Evolutionary conservation across 192 early-diverging fungal species (phyloP), one percentile per base, ranked within the genome.

Genomic region (Backusella australiensis): DNA sequence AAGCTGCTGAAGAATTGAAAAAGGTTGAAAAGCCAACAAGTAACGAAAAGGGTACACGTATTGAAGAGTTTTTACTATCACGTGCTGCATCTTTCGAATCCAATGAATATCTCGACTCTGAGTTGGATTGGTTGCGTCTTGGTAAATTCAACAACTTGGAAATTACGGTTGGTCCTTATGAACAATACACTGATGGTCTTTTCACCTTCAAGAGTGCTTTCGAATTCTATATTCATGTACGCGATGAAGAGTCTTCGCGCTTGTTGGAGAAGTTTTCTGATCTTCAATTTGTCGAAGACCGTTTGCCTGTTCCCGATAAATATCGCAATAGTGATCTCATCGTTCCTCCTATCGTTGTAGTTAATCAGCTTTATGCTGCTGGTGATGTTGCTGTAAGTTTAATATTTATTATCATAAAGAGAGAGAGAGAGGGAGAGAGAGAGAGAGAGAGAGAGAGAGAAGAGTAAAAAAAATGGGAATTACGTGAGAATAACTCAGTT

Each of bases 121-220:
- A 94, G 74, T 80, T 92, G 0, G 83, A 88, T 36, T 94, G 93
- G 93, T 82, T 94, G 26, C 80, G 81, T 19, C 88, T 94, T 66
- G 88, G 82, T 74, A 89, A 88, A 44, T 79, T 80, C 5, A 89
- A 90, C 52, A 81, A 87, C 2, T 80, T 93, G 17, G 92, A 93
- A 82, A 84, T 91, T 8, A 91, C 92, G 7, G 80, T 86, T 12
- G 91, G 91, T 32, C 91, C 92, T 38, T 93, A 93, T 75, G 92
- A 93, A 84, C 88, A 88, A 8, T 94, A 94, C 74, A 89, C 89
- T 29, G 93, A 94, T 72, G 86, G 88, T 75, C 53, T 92, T 74
- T 88, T 89, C 41, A 82, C 84, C n/a, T 76, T 84, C 70, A 93
- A 92, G 74, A 86, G 90, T 63, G 88, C 90, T 19, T 94, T 87